Conservation (phyloP, 352 stramenopile genomes). For the Sclerospora graminicola region DNA sequence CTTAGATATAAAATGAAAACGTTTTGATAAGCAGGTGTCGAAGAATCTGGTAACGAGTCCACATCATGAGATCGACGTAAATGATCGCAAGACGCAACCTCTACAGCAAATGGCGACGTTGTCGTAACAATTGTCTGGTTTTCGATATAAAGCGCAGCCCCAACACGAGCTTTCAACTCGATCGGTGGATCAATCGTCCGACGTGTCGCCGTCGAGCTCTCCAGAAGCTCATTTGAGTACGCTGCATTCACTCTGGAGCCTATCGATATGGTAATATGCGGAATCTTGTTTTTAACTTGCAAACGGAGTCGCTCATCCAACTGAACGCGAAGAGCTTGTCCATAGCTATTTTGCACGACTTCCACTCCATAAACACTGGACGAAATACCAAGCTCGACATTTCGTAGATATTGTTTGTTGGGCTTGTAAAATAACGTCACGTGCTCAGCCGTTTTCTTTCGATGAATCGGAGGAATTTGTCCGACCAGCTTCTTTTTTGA, state of each 20-base stretch:
- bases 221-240: slow-evolving; percentile 62
- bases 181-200: slow-evolving; percentile 13
- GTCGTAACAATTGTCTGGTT: slow-evolving; percentile 27
- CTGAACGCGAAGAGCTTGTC: slow-evolving; percentile 41
- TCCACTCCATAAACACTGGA: slow-evolving; percentile 26
- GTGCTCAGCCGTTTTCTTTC: slow-evolving; percentile 43
- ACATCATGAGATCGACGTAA: neutral
- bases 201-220: slow-evolving; percentile 10
- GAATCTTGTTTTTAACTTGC: slow-evolving; percentile 37
- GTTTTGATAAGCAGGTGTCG: slow-evolving; percentile 1
- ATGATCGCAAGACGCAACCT: neutral
- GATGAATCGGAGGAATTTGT: slow-evolving; percentile 17
- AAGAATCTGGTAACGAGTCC: neutral
- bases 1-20: slow-evolving; percentile 27
- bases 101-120: slow-evolving; percentile 22
- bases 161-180: slow-evolving; percentile 16
- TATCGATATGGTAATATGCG: slow-evolving; percentile 57
- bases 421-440: slow-evolving; percentile 59
- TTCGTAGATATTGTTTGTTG: slow-evolving; percentile 36
- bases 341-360: slow-evolving; percentile 31
- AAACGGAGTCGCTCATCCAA: slow-evolving; percentile 28
- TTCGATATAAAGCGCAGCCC: slow-evolving; percentile 27
- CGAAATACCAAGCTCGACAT: slow-evolving; percentile 29
- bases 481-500: slow-evolving; percentile 25
- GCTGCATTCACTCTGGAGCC: slow-evolving; percentile 28